Evolutionary conservation across 2,329 filamentous ascomycete species (phyloP).

Genomic region (Cladosporium sp.): DNA sequence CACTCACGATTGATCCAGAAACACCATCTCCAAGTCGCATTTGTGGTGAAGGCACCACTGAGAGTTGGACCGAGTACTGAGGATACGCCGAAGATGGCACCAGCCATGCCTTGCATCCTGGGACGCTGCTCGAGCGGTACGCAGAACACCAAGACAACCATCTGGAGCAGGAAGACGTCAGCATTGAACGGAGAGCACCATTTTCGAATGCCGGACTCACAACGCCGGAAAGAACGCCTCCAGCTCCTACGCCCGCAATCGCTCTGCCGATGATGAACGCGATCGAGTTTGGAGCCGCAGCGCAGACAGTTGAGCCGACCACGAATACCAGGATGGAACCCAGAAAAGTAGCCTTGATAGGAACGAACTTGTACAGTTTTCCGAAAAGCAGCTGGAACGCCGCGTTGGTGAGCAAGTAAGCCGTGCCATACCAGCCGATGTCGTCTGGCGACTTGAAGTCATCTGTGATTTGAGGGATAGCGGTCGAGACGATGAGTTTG

Average conservation of each 20-base stretch:
- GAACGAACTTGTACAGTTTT: conserved; percentile 51
- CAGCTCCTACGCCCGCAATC: conserved; percentile 51
- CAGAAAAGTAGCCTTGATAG: conserved; percentile 48
- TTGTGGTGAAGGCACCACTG: conserved; percentile 41
- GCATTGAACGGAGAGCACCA: background rate
- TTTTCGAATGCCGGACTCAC: background rate
- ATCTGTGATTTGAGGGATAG: conserved; percentile 51
- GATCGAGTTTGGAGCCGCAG: conserved; percentile 50
- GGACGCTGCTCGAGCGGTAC: conserved; percentile 50
- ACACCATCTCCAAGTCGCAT: conserved; percentile 41
- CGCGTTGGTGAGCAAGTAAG: conserved; percentile 48
- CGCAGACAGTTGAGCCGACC: conserved; percentile 54
- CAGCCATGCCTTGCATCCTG: conserved; percentile 51
- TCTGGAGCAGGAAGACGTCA: background rate
- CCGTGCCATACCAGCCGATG: conserved; percentile 46
- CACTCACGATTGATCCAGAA: conserved; percentile 50
- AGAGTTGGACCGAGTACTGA: conserved; percentile 45
- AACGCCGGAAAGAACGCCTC: conserved; percentile 54
- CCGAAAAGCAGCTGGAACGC: conserved; percentile 46
- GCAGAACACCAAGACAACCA: conserved; percentile 27
- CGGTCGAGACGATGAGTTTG: conserved; percentile 46
- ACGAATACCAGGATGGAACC: conserved; percentile 51
- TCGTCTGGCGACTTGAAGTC: conserved; percentile 48
- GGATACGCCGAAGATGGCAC: conserved; percentile 33
- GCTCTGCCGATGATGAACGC: conserved; percentile 55